Conservation (phyloP, 2,329 filamentous ascomycete genomes). For the Fusarium sp. region DNA sequence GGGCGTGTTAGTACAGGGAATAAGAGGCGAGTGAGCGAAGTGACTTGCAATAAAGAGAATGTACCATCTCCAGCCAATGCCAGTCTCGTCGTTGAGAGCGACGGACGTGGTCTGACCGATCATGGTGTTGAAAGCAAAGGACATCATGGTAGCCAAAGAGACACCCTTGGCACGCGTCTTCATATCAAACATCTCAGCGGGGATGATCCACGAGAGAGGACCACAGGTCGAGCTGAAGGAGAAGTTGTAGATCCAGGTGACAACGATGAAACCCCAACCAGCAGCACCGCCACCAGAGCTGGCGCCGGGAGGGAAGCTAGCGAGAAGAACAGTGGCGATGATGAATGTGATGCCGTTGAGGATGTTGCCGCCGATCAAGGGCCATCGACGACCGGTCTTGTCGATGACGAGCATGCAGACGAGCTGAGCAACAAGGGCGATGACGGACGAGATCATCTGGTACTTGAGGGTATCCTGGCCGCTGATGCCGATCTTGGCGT, state of each 20-base stretch:
- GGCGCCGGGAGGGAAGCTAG: constrained; percentile 64
- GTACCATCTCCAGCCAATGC: constrained; percentile 59
- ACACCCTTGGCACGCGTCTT: constrained; percentile 78
- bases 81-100: constrained; percentile 46
- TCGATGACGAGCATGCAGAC: constrained; percentile 76
- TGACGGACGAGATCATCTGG: constrained; percentile 77
- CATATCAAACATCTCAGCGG: constrained; percentile 80
- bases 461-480: constrained; percentile 74
- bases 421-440: constrained; percentile 74
- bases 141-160: constrained; percentile 76
- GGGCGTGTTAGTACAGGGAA: not conserved
- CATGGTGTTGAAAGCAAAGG: constrained; percentile 80
- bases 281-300: constrained; percentile 54
- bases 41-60: constrained; percentile 53
- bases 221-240: constrained; percentile 76
- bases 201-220: constrained; percentile 68
- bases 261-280: constrained; percentile 75
- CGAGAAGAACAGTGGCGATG: constrained; percentile 64
- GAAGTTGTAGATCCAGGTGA: constrained; percentile 84
- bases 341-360: constrained; percentile 77
- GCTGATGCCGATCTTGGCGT: constrained; percentile 73
- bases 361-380: constrained; percentile 76
- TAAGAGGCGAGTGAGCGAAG: not conserved
- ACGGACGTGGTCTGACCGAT: constrained; percentile 59
- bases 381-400: constrained; percentile 73